Percentiles rank a stretch among this genome's conserved stretches.
phyloP scores from a whole-genome alignment of 2,329 filamentous ascomycete genomes.

The Emmonsia crescens region DNA sequence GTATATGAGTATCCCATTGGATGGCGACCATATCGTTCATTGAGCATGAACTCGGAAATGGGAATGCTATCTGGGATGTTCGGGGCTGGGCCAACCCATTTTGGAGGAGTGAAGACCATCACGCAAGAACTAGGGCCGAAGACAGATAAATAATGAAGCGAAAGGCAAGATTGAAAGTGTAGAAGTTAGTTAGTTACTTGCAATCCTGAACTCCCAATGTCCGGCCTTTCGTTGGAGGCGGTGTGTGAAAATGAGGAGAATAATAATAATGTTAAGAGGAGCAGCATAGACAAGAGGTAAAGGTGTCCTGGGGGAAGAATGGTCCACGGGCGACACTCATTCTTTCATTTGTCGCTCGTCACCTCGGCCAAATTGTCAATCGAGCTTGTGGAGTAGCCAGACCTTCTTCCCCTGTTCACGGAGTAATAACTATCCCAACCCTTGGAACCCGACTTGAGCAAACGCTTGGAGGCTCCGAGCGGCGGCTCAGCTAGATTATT shows the following conservation, averaged over 20 bases:
- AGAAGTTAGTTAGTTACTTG: neutral
- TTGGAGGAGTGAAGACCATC: slow-evolving; percentile 39
- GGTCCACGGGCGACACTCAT: no score
- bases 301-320: neutral
- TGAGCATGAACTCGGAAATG: slow-evolving; percentile 65
- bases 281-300: neutral
- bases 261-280: neutral
- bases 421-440: no score
- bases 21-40: slow-evolving; percentile 57
- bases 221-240: neutral
- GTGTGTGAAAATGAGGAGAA: neutral
- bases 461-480: neutral
- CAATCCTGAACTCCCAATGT: neutral
- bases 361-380: neutral
- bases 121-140: neutral
- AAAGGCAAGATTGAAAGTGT: neutral
- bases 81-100: slow-evolving; percentile 30
- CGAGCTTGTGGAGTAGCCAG: neutral
- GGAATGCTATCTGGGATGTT: slow-evolving; percentile 63
- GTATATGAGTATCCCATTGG: slow-evolving; percentile 53
- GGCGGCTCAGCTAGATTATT: neutral
- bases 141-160: neutral
- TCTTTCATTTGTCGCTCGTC: neutral
- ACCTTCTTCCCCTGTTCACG: neutral
- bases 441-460: no score